Evolutionary conservation across 2,329 filamentous ascomycete species (phyloP).

Genomic region (Hypoxylon sp.): DNA sequence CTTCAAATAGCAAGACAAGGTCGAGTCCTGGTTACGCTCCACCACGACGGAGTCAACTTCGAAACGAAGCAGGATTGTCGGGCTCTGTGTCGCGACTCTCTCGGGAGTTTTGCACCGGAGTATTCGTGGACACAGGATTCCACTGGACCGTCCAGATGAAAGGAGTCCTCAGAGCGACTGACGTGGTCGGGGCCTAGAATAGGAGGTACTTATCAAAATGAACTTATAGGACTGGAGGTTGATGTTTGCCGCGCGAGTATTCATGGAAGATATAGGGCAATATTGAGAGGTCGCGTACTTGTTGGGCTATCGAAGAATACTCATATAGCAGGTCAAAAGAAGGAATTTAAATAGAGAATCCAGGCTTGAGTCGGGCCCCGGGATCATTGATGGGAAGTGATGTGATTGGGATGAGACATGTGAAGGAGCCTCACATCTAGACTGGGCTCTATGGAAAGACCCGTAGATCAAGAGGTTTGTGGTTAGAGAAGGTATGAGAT

Average conservation of each 20-base stretch:
- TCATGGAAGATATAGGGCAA: background rate
- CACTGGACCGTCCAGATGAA: too few relatives aligned
- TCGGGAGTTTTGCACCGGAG: too few relatives aligned
- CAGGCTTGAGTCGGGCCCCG: background rate
- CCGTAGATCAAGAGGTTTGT: too few relatives aligned
- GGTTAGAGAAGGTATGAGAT: too few relatives aligned
- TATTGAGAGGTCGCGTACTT: background rate
- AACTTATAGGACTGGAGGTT: background rate
- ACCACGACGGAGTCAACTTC: too few relatives aligned
- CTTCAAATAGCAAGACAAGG: background rate
- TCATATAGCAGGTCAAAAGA: background rate
- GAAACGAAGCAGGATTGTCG: too few relatives aligned
- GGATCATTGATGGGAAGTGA: background rate
- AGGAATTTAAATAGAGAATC: background rate
- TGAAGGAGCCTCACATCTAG: background rate
- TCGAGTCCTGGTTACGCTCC: too few relatives aligned
- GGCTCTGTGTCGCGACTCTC: too few relatives aligned
- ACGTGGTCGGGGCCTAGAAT: too few relatives aligned
- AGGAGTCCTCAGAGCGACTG: too few relatives aligned
- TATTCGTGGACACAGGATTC: too few relatives aligned
- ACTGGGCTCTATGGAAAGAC: background rate
- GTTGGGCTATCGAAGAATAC: background rate
- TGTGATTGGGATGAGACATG: background rate
- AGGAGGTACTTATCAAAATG: too few relatives aligned
- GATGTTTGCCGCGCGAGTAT: background rate